Conservation (phyloP, 257 asterid genomes). For the Ocimum tenuiflorum region DNA sequence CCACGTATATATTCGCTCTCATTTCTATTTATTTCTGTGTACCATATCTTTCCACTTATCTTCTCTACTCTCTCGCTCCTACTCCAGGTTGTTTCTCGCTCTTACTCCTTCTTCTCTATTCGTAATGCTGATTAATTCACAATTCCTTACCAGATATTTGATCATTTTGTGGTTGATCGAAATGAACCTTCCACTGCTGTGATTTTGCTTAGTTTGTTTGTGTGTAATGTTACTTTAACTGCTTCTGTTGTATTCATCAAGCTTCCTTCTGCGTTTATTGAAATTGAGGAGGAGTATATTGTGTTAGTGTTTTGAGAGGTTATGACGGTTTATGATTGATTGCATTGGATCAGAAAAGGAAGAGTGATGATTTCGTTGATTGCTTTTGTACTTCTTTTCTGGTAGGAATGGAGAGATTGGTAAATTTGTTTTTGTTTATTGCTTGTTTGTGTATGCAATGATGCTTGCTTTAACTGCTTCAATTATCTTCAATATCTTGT, state of each 20-base stretch:
- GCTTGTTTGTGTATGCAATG: not conserved
- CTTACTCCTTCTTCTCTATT: not conserved
- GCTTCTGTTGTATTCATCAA: not conserved
- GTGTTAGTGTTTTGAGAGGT: not conserved
- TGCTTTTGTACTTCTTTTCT: not conserved
- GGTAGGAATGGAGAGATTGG: not conserved
- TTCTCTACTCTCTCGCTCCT: too few species aligned
- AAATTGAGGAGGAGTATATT: not conserved
- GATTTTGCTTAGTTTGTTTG: too few species aligned
- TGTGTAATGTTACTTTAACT: not conserved
- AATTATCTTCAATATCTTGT: not conserved
- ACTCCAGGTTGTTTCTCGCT: slow-evolving; percentile 8
- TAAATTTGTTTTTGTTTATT: not conserved
- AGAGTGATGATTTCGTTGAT: slow-evolving; percentile 11
- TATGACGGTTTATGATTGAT: not conserved
- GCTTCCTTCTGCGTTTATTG: not conserved
- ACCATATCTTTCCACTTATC: slow-evolving; percentile 54
- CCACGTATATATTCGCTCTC: slow-evolving; percentile 25
- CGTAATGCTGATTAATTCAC: too few species aligned
- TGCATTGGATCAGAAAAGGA: too few species aligned
- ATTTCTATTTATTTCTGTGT: slow-evolving; percentile 31
- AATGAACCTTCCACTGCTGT: too few species aligned
- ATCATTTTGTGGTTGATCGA: too few species aligned
- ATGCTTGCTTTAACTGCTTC: not conserved
- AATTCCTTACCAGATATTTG: too few species aligned